These are phyloP conservation scores for Pyrus bretschneideri DNA, from an alignment of 306 rosid genomes.

Conservation along the genomic window DNA sequence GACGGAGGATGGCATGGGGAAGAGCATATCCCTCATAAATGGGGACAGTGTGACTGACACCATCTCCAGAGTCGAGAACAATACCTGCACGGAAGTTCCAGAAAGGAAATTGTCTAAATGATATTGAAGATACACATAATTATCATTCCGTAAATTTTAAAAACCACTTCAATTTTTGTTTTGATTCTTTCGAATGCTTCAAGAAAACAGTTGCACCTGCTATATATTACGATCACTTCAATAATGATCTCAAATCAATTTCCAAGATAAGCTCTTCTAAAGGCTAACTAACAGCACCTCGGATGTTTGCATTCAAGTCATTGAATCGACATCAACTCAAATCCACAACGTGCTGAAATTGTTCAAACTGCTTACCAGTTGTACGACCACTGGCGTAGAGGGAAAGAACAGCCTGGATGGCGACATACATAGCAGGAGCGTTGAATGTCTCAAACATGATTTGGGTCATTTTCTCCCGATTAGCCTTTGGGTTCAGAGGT, in stretches of 20 bases:
- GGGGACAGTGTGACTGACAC: constrained; percentile 84
- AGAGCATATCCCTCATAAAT: constrained; percentile 82
- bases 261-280: neutral
- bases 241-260: neutral
- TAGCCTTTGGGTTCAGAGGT: constrained; percentile 90
- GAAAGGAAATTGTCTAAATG: neutral
- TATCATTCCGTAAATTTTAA: neutral
- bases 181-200: neutral
- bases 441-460: constrained; percentile 90
- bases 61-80: constrained; percentile 82
- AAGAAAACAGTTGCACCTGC: neutral
- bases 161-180: neutral
- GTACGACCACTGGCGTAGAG: constrained; percentile 92
- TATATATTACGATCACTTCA: neutral
- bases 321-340: neutral
- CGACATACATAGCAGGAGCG: constrained; percentile 89
- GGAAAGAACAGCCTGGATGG: constrained; percentile 87
- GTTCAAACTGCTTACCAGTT: constrained; percentile 49
- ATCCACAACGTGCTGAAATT: neutral
- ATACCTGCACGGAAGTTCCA: constrained; percentile 45
- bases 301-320: neutral
- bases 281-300: neutral
- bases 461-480: constrained; percentile 89
- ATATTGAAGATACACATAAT: neutral
- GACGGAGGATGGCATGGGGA: constrained; percentile 83